Evolutionary conservation across 2,329 filamentous ascomycete genomes (phyloP).

Genomic region (Epichloe bromicola): DNA sequence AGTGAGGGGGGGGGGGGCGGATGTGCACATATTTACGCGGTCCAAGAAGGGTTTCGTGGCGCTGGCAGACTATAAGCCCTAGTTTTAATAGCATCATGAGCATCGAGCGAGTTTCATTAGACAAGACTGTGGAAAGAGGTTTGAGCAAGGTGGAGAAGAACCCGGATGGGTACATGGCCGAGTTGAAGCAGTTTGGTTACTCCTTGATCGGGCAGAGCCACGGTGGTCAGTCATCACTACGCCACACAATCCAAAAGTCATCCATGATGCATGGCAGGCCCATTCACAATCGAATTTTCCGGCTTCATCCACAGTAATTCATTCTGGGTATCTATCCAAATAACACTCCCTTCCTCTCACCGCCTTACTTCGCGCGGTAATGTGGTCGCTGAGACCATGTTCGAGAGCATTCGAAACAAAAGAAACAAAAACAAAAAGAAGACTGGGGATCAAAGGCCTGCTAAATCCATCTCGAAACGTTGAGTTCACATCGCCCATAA

Average conservation of each 20-base stretch:
- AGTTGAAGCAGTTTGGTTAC: conserved; percentile 4
- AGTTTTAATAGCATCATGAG: conserved; percentile 24
- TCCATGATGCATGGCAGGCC: too few relatives aligned
- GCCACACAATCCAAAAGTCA: too few relatives aligned
- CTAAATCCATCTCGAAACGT: too few relatives aligned
- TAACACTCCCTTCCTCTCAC: background rate
- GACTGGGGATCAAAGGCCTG: background rate
- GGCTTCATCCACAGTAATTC: background rate
- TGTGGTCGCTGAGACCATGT: background rate
- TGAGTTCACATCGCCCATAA: too few relatives aligned
- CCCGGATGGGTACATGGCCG: conserved; percentile 9
- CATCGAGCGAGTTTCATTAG: conserved; percentile 19
- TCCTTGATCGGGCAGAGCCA: too few relatives aligned
- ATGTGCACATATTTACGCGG: conserved; percentile 26
- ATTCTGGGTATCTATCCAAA: conserved; percentile 6
- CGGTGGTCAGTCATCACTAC: too few relatives aligned
- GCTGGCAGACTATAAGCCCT: conserved; percentile 22
- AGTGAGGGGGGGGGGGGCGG: too few relatives aligned
- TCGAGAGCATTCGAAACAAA: background rate
- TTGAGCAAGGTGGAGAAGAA: conserved; percentile 12
- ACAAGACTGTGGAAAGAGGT: conserved; percentile 19
- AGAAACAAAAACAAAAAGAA: background rate
- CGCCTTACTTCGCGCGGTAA: too few relatives aligned
- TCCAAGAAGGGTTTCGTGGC: conserved; percentile 26
- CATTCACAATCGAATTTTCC: too few relatives aligned